A percentile compares a stretch with the other conserved stretches of the same genome.
Evolutionary conservation across 2,329 filamentous ascomycete species (phyloP).

Genomic region (Penicillium griseofulvum): DNA sequence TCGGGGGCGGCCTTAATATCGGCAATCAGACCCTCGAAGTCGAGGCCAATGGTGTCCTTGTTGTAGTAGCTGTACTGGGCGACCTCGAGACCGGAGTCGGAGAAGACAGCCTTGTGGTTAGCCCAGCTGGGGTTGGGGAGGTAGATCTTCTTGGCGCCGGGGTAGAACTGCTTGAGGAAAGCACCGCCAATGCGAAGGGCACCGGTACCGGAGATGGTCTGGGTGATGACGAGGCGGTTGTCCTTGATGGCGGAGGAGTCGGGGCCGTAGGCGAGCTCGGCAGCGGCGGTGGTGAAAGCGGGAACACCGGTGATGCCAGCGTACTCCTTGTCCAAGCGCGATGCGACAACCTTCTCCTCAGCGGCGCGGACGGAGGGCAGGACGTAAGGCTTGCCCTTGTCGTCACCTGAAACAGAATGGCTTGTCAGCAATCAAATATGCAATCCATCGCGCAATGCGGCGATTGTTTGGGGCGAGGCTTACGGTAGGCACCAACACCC

Average conservation of each 20-base stretch:
- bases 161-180: constrained; percentile 90
- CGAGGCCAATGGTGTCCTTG: constrained; percentile 95
- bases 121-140: constrained; percentile 96
- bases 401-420: constrained; percentile 56
- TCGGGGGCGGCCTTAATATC: constrained; percentile 87
- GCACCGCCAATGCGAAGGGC: constrained; percentile 91
- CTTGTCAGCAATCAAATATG: constrained; percentile 1
- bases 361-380: constrained; percentile 88
- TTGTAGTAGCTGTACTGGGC: constrained; percentile 99
- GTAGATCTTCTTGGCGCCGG: constrained; percentile 90
- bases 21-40: constrained; percentile 89
- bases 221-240: constrained; percentile 81
- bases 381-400: constrained; percentile 96
- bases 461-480: constrained; percentile 14
- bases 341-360: constrained; percentile 78
- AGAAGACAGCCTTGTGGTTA: constrained; percentile 96
- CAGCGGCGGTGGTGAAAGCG: constrained; percentile 88
- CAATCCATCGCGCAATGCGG: not conserved
- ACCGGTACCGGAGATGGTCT: constrained; percentile 97
- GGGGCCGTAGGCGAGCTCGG: constrained; percentile 82
- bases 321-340: constrained; percentile 91
- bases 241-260: constrained; percentile 72
- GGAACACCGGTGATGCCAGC: constrained; percentile 95
- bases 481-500: constrained; percentile 94
- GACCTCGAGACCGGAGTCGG: constrained; percentile 84